Evolutionary conservation across 495 filamentous ascomycete genomes (phyloP).

Genomic region (Choiromyces venosus): DNA sequence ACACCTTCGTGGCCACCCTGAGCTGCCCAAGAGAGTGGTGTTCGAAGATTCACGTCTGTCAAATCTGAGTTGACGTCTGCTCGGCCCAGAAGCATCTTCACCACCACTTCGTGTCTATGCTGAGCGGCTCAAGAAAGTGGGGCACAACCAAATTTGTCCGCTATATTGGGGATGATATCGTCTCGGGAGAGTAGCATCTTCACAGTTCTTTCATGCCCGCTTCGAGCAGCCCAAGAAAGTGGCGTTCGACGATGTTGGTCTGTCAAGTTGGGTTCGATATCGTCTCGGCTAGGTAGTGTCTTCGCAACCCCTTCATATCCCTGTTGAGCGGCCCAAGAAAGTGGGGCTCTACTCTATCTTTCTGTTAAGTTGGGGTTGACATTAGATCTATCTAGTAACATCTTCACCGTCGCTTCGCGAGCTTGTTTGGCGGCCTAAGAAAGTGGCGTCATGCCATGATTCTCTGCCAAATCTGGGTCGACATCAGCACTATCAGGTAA

Average conservation of each 20-base stretch:
- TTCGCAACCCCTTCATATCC: constrained; percentile 30
- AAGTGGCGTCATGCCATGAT: constrained; percentile 22
- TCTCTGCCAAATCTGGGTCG: constrained; percentile 20
- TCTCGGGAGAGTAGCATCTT: constrained; percentile 17
- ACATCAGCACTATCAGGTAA: neutral
- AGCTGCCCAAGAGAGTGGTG: too few species aligned
- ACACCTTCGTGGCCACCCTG: neutral
- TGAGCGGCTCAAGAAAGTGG: constrained; percentile 28
- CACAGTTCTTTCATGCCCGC: constrained; percentile 13
- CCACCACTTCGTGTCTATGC: constrained; percentile 29
- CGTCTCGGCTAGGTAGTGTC: constrained; percentile 24
- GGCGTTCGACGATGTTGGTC: constrained; percentile 19
- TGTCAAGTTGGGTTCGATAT: constrained; percentile 19
- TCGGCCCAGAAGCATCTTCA: constrained; percentile 25
- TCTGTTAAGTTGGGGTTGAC: constrained; percentile 22
- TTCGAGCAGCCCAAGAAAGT: constrained; percentile 20
- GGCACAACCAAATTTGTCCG: constrained; percentile 16
- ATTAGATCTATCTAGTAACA: constrained; percentile 12
- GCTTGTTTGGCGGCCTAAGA: constrained; percentile 25
- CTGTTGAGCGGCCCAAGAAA: constrained; percentile 22
- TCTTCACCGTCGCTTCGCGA: constrained; percentile 25
- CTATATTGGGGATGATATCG: constrained; percentile 19
- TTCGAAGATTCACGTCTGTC: neutral
- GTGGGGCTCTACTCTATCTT: constrained; percentile 17
- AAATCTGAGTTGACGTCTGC: neutral